Conservation (phyloP, 805 yeast species). For the Suhomyces prunicola region DNA sequence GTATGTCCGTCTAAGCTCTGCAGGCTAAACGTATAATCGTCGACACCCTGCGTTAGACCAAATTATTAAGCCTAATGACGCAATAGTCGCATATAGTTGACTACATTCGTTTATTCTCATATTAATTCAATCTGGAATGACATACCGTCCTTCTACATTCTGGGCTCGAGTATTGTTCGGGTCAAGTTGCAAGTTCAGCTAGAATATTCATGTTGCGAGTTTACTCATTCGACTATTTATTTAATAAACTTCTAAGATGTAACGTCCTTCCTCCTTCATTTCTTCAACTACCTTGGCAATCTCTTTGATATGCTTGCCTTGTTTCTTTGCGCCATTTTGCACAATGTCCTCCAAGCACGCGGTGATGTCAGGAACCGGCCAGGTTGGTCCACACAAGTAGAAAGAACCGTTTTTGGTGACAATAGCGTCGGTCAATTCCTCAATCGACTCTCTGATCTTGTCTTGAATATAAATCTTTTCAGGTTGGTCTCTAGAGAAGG, state of each 20-base stretch:
- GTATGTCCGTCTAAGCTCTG: neutral
- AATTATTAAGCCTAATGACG: neutral
- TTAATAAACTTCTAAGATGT: conserved; percentile 72
- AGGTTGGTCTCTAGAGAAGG: conserved; percentile 96
- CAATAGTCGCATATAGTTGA: neutral
- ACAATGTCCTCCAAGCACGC: conserved; percentile 84
- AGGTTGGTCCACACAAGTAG: conserved; percentile 97
- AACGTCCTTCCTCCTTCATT: conserved; percentile 88
- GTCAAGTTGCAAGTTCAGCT: no score
- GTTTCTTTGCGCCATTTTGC: conserved; percentile 61
- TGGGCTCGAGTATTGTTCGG: no score
- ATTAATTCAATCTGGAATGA: no score
- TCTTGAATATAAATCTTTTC: conserved; percentile 94
- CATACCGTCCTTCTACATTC: no score
- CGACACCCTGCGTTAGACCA: neutral
- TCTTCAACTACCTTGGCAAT: conserved; percentile 82
- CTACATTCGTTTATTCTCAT: no score
- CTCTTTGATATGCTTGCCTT: conserved; percentile 63
- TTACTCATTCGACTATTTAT: no score
- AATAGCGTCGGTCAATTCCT: conserved; percentile 74
- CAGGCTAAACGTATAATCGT: no score
- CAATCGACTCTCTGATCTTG: conserved; percentile 74
- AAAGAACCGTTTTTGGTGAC: conserved; percentile 79
- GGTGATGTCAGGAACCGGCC: conserved; percentile 98
- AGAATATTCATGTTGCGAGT: no score